Percentiles rank a stretch among this genome's conserved stretches.
Evolutionary conservation across 345 rosid genomes (phyloP).

Genomic region (Brassica cretica): DNA sequence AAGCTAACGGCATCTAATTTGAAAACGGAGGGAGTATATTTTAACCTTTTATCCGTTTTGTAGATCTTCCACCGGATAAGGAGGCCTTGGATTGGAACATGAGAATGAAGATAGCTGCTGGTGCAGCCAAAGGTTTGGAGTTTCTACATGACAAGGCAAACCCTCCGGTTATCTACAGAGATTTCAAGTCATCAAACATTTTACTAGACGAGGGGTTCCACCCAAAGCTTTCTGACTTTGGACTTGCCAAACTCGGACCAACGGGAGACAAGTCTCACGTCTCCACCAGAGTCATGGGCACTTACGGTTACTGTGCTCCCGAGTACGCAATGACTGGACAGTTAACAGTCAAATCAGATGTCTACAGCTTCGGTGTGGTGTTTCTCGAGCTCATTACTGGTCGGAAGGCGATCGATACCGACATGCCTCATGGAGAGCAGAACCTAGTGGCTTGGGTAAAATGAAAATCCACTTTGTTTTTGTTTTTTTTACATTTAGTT

Average conservation of each 20-base stretch:
- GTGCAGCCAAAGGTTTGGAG: conserved; percentile 97
- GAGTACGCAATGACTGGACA: conserved; percentile 99
- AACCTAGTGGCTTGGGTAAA: conserved; percentile 85
- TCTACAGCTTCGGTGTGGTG: conserved; percentile 94
- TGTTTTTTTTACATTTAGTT: neutral
- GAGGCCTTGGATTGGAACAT: conserved; percentile 94
- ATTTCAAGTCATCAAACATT: conserved; percentile 95
- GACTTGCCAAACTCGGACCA: conserved; percentile 97
- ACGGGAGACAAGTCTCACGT: conserved; percentile 97
- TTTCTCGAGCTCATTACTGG: conserved; percentile 95
- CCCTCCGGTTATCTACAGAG: conserved; percentile 96
- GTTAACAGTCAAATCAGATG: conserved; percentile 91
- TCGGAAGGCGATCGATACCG: conserved; percentile 86
- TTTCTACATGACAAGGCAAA: conserved; percentile 90
- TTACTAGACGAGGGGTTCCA: conserved; percentile 85
- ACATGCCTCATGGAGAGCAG: conserved; percentile 91
- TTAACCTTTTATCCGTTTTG: no score
- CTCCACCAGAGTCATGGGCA: conserved; percentile 99
- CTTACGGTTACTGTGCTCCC: conserved; percentile 99
- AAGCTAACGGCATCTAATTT: no score
- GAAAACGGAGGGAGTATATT: no score
- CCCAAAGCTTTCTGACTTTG: conserved; percentile 97
- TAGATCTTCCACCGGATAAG: conserved; percentile 74
- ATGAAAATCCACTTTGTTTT: neutral
- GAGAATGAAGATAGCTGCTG: conserved; percentile 97